A percentile compares a stretch with the other conserved stretches of the same genome.
These are phyloP conservation scores for Xanthoconium purpureum DNA, from an alignment of 768 basidiomycete genomes.

Conservation along the genomic window DNA sequence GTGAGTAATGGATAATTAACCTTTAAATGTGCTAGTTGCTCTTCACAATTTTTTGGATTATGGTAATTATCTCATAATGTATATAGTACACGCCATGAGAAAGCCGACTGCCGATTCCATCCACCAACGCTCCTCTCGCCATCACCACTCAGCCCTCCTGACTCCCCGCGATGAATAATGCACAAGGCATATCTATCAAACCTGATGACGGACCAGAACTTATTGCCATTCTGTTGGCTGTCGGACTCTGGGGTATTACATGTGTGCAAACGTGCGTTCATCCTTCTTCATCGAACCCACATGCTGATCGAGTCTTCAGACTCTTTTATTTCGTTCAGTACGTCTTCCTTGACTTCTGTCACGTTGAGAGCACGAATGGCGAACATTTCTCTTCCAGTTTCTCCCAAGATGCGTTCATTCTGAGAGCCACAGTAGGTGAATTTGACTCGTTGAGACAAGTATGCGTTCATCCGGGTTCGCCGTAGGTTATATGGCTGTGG, in stretches of 20 bases:
- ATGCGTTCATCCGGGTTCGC: background rate
- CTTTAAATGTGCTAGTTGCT: background rate
- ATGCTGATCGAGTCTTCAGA: background rate
- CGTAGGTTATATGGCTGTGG: constrained; percentile 21
- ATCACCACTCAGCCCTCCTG: background rate
- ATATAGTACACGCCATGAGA: background rate
- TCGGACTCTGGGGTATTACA: constrained; percentile 25
- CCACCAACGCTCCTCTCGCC: background rate
- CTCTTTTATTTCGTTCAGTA: constrained; percentile 21
- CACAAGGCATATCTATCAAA: background rate
- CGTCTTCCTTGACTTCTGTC: background rate
- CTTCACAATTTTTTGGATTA: background rate
- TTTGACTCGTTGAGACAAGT: background rate
- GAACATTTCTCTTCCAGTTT: constrained; percentile 2
- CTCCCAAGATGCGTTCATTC: background rate
- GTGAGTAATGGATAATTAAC: background rate
- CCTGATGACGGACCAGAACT: constrained; percentile 15
- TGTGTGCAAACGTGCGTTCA: constrained; percentile 19
- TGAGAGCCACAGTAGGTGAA: constrained; percentile 13
- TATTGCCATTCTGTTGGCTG: constrained; percentile 13
- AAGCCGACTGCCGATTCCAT: background rate
- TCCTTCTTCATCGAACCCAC: background rate
- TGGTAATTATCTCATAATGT: background rate
- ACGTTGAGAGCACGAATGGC: background rate
- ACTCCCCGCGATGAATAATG: background rate